These are phyloP conservation scores for Gossypium gossypioides DNA, from an alignment of 441 rosid genomes.

Conservation along the genomic window DNA sequence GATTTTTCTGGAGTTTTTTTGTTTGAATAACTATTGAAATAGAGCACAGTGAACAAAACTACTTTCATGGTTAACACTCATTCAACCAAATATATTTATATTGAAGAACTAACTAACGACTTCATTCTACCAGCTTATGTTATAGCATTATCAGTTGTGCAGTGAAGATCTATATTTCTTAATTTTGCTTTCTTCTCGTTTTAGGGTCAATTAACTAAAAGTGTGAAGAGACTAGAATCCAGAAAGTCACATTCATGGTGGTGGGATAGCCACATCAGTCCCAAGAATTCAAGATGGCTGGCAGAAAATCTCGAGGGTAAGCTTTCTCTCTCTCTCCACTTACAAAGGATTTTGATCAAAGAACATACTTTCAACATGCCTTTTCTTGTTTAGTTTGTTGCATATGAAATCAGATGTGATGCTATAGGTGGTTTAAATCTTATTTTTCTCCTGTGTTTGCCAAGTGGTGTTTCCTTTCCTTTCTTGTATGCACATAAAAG, in stretches of 20 bases:
- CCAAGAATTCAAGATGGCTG: conserved; percentile 85
- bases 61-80: background rate
- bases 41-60: background rate
- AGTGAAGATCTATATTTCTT: background rate
- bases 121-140: background rate
- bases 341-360: background rate
- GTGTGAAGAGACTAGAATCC: conserved; percentile 46
- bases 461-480: background rate
- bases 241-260: conserved; percentile 86
- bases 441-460: background rate
- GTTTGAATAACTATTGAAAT: background rate
- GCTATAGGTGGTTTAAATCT: background rate
- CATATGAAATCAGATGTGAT: background rate
- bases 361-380: background rate
- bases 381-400: background rate
- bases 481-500: background rate
- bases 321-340: background rate
- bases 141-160: background rate
- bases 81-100: too few species aligned
- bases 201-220: conserved; percentile 35
- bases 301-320: conserved; percentile 84
- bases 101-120: background rate
- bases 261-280: conserved; percentile 88
- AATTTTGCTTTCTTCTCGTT: background rate
- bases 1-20: background rate